phyloP scores from a whole-genome alignment of 2,329 filamentous ascomycete species.

The Xylariales sp. region DNA sequence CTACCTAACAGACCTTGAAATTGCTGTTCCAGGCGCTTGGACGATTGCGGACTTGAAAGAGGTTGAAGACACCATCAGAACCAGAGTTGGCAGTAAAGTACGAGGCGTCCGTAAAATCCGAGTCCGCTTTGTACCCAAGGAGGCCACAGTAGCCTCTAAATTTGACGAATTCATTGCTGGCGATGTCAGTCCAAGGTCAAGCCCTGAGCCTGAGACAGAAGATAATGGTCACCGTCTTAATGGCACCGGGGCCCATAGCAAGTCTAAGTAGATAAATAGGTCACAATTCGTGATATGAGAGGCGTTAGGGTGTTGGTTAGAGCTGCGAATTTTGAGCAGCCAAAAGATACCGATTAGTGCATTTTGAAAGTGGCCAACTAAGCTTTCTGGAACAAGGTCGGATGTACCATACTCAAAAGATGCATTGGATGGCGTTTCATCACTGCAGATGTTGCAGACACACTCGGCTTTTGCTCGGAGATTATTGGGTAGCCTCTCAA shows the following conservation, averaged over 20 bases:
- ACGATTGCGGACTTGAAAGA: constrained; percentile 75
- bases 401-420: constrained; percentile 44
- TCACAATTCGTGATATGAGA: constrained; percentile 20
- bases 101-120: constrained; percentile 86
- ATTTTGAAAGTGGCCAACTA: constrained; percentile 25
- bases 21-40: constrained; percentile 82
- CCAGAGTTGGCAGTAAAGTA: constrained; percentile 78
- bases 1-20: constrained; percentile 89
- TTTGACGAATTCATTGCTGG: constrained; percentile 84
- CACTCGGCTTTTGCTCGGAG: constrained; percentile 14
- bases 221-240: constrained; percentile 59
- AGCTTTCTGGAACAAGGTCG: constrained; percentile 34
- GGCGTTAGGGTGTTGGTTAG: constrained; percentile 46
- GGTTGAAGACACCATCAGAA: constrained; percentile 80
- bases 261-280: constrained; percentile 35
- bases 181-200: constrained; percentile 67
- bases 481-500: constrained; percentile 8
- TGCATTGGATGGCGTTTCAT: constrained; percentile 40
- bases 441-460: constrained; percentile 28
- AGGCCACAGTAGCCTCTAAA: constrained; percentile 65
- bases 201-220: constrained; percentile 70
- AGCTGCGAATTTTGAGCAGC: constrained; percentile 30
- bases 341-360: constrained; percentile 34
- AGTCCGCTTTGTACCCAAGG: constrained; percentile 82
- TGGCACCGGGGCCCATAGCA: constrained; percentile 47